These are phyloP conservation scores for Pythium periplocum DNA, from an alignment of 352 stramenopile species.

Conservation along the genomic window DNA sequence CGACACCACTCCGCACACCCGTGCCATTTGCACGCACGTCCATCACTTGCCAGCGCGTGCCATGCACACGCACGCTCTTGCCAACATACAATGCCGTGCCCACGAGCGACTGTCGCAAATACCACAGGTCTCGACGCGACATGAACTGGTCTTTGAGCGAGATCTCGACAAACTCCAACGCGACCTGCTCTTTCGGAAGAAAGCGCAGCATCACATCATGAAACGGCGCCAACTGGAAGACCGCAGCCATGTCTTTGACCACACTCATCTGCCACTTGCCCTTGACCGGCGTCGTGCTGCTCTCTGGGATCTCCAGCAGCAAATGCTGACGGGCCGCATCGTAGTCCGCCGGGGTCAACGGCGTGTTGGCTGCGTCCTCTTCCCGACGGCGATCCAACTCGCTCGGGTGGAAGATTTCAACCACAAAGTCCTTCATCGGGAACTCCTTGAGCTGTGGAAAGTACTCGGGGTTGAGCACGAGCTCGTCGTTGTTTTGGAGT, in stretches of 20 bases:
- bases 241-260: conserved; percentile 69
- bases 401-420: conserved; percentile 74
- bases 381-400: conserved; percentile 24
- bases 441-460: conserved; percentile 75
- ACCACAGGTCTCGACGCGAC: conserved; percentile 89
- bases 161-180: conserved; percentile 87
- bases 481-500: conserved; percentile 76
- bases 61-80: conserved; percentile 72
- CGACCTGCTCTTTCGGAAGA: conserved; percentile 66
- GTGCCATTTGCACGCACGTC: conserved; percentile 84
- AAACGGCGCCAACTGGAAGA: conserved; percentile 69
- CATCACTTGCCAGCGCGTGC: conserved; percentile 81
- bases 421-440: conserved; percentile 64
- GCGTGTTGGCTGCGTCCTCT: conserved; percentile 19
- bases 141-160: conserved; percentile 91
- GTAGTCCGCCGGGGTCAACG: conserved; percentile 12
- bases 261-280: conserved; percentile 80
- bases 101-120: conserved; percentile 63
- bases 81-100: conserved; percentile 71
- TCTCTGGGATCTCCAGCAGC: conserved; percentile 72
- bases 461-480: conserved; percentile 76
- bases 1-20: conserved; percentile 89
- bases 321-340: conserved; percentile 48
- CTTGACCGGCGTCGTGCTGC: conserved; percentile 54
- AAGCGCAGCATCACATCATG: conserved; percentile 83